Evolutionary conservation across 1,284 basidiomycete genomes (phyloP).

Genomic region (Apiotrichum mycotoxinovorans): DNA sequence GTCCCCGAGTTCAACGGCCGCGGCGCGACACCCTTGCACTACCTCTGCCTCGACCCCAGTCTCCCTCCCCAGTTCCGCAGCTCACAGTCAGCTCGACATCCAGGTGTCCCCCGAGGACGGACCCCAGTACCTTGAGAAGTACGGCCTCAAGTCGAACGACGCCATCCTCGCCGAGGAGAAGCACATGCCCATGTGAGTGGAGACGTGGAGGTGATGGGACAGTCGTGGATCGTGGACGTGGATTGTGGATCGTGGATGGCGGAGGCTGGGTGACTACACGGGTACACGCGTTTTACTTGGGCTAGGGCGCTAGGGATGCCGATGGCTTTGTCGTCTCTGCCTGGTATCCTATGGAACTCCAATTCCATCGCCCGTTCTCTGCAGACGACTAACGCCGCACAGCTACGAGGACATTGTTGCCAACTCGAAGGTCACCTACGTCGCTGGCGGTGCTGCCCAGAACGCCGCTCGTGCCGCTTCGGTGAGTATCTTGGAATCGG

Average conservation of each 20-base stretch:
- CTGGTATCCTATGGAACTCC: too few species aligned
- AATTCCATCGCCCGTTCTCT: too few species aligned
- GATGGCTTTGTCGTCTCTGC: too few species aligned
- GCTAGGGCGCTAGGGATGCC: too few species aligned
- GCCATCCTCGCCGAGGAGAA: conserved; percentile 91
- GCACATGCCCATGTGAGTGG: conserved; percentile 72
- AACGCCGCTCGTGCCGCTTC: conserved; percentile 95
- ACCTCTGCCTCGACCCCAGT: not conserved
- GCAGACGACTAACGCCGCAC: not conserved
- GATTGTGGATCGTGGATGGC: too few species aligned
- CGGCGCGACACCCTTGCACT: not conserved
- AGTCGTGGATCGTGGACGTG: too few species aligned
- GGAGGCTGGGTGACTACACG: too few species aligned
- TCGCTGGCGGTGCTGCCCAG: conserved; percentile 95
- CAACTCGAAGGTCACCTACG: conserved; percentile 77
- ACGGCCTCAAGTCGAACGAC: conserved; percentile 89
- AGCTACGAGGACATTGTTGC: conserved; percentile 86
- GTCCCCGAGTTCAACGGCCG: not conserved
- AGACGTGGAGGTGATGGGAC: not conserved
- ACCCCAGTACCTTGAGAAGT: conserved; percentile 82
- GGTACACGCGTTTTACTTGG: too few species aligned
- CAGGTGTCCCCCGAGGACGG: conserved; percentile 68
- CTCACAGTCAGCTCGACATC: conserved; percentile 63
- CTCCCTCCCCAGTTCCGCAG: too few species aligned
- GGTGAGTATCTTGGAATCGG: conserved; percentile 60